Evolutionary conservation across 2,329 filamentous ascomycete species (phyloP), one percentile per base, ranked within the genome.

Genomic region (Sphaerostilbella broomeana): DNA sequence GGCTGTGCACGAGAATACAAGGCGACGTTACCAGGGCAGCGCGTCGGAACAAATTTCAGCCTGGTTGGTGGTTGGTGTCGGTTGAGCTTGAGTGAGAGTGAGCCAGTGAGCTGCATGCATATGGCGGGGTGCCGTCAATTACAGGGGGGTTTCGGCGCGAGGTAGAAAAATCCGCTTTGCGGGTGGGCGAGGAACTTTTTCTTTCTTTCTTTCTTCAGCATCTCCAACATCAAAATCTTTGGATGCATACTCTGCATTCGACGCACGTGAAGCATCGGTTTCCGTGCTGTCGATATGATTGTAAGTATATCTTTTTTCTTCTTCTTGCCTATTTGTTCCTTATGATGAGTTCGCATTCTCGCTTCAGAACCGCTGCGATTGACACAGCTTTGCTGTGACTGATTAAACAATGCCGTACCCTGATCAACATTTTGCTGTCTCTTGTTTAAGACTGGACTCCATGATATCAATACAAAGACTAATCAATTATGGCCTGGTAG

Each of bases 301-400:
- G 62, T 65, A 59, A 63, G 62, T 64, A 19, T 27, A 13, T 21
- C 35, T 17, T 19, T 18, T 24, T 28, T 15, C 12, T 4, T 38
- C 37, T 13, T 12, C 19, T 16, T 32, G 18, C 10, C 19, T 33
- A 17, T 34, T 40, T 52, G 43, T 9, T n/a, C 26, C 32, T 35
- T 33, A 61, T 69, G 65, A 69, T 69, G 64, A 67, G 52, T 38
- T 57, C 51, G 61, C 61, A 62, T 58, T 51, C 44, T 63, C 61
- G 62, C 62, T 64, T 67, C 63, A 69, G 66, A 68, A 69, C 66
- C 66, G 66, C 66, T 69, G 66, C 66, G 65, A 64, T 65, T 67
- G 63, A 69, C 61, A 58, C 62, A 58, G 63, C 58, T 60, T 54
- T 58, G 51, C 61, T 62, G 63, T 61, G 62, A 29, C 47, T 67